These are phyloP conservation scores for Turritis glabra DNA, from an alignment of 345 rosid species.

Conservation along the genomic window DNA sequence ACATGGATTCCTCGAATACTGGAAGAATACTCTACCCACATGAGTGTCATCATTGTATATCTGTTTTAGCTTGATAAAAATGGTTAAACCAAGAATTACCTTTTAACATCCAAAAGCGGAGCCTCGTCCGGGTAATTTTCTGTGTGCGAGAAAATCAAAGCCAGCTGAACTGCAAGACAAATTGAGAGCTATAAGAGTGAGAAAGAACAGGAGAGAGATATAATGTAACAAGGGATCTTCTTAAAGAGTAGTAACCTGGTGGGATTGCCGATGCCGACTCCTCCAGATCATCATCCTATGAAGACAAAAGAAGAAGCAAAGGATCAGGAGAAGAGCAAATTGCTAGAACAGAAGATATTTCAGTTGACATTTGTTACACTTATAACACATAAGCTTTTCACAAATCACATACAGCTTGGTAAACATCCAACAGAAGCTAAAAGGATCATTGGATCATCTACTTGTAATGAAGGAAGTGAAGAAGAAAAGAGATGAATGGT, in stretches of 20 bases:
- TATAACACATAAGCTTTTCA: slow-evolving; percentile 18
- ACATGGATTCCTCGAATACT: slow-evolving; percentile 81
- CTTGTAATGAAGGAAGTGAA: neutral
- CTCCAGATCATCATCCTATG: slow-evolving; percentile 79
- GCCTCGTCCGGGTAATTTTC: slow-evolving; percentile 88
- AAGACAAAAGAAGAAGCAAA: slow-evolving; percentile 14
- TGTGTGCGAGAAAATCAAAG: slow-evolving; percentile 84
- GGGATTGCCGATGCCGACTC: slow-evolving; percentile 52
- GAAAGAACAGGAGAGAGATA: slow-evolving; percentile 20
- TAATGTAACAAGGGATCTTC: neutral
- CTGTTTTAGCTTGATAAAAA: neutral
- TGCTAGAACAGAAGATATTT: neutral
- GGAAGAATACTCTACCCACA: slow-evolving; percentile 19
- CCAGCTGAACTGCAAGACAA: slow-evolving; percentile 78
- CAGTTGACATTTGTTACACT: slow-evolving; percentile 8
- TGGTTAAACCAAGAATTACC: slow-evolving; percentile 47
- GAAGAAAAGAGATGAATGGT: slow-evolving; percentile 3
- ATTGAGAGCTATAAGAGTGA: slow-evolving; percentile 18
- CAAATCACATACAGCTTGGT: neutral
- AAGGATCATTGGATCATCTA: neutral
- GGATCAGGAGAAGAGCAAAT: slow-evolving; percentile 1
- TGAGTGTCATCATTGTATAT: slow-evolving; percentile 19
- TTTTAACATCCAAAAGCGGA: slow-evolving; percentile 76
- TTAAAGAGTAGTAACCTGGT: slow-evolving; percentile 57
- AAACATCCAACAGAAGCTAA: neutral